These are phyloP conservation scores for Carex littledalei DNA, from an alignment of 176 grass and related monocot species.

Conservation along the genomic window DNA sequence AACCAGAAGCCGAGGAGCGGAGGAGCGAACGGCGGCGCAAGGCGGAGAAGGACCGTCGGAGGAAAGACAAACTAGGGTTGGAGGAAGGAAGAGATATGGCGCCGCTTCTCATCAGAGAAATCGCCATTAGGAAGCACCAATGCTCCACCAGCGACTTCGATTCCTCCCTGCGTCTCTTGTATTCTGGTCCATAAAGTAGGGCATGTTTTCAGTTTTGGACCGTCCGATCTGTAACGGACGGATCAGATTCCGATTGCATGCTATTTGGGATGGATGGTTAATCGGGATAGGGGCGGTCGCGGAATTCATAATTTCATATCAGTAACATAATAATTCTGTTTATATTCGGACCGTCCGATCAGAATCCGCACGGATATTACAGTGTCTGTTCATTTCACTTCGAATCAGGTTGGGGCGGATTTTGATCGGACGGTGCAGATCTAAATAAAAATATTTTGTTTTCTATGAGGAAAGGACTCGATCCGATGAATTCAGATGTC, in stretches of 20 bases:
- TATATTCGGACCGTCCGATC: no score
- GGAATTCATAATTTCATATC: no score
- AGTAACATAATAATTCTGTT: no score
- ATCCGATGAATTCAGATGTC: no score
- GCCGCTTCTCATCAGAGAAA: slow-evolving; percentile 60
- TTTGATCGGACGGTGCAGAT: no score
- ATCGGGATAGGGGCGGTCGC: no score
- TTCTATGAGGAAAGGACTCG: no score
- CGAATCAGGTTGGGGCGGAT: no score
- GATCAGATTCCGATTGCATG: background rate
- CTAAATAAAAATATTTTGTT: no score
- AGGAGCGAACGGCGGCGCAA: slow-evolving; percentile 25
- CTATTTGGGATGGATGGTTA: no score
- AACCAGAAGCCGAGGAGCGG: slow-evolving; percentile 7
- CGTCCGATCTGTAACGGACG: background rate
- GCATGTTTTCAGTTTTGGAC: background rate
- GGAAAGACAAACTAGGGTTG: background rate
- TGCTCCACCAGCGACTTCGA: background rate
- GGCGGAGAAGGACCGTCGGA: slow-evolving; percentile 30
- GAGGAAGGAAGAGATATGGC: slow-evolving; percentile 24
- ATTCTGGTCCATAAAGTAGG: background rate
- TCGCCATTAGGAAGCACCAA: slow-evolving; percentile 37
- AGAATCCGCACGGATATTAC: no score
- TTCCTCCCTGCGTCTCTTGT: background rate
- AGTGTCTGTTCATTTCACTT: no score